Conservation (phyloP, 805 yeast species). For the Candida jianshihensis region DNA sequence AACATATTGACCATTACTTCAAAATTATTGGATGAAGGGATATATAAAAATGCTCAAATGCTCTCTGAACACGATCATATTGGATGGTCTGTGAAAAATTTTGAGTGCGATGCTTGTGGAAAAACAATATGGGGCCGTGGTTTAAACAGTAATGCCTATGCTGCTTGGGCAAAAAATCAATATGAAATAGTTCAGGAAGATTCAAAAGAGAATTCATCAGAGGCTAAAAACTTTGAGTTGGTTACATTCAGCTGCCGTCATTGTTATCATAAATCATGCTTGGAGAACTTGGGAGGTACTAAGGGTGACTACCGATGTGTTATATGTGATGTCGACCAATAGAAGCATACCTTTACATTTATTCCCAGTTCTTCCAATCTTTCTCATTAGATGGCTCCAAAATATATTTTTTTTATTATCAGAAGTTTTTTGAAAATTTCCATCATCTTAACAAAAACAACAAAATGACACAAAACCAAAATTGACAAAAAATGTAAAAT, state of each 20-base stretch:
- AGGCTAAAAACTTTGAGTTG: conserved; percentile 24
- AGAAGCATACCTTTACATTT: no score
- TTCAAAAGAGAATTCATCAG: conserved; percentile 11
- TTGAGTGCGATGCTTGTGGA: conserved; percentile 73
- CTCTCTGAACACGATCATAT: conserved; percentile 34
- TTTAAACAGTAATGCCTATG: conserved; percentile 39
- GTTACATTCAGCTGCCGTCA: conserved; percentile 60
- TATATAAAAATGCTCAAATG: conserved; percentile 37
- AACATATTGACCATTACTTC: conserved; percentile 45
- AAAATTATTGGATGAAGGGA: conserved; percentile 49
- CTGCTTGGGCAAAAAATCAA: conserved; percentile 48
- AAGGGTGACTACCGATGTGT: conserved; percentile 27
- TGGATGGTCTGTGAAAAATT: conserved; percentile 59
- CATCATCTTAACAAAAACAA: no score
- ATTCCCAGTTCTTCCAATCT: no score
- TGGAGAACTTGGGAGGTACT: conserved; percentile 38
- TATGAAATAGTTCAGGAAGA: conserved; percentile 28
- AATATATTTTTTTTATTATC: no score
- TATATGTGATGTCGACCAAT: conserved; percentile 26
- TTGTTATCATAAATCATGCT: conserved; percentile 55
- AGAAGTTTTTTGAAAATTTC: no score
- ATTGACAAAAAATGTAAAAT: conserved; percentile 6
- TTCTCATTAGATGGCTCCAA: no score
- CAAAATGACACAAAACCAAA: not conserved
- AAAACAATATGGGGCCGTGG: conserved; percentile 65